Evolutionary conservation across 768 basidiomycete species (phyloP), one percentile per base, ranked within the genome.

Genomic region (Naganishia antarctica): DNA sequence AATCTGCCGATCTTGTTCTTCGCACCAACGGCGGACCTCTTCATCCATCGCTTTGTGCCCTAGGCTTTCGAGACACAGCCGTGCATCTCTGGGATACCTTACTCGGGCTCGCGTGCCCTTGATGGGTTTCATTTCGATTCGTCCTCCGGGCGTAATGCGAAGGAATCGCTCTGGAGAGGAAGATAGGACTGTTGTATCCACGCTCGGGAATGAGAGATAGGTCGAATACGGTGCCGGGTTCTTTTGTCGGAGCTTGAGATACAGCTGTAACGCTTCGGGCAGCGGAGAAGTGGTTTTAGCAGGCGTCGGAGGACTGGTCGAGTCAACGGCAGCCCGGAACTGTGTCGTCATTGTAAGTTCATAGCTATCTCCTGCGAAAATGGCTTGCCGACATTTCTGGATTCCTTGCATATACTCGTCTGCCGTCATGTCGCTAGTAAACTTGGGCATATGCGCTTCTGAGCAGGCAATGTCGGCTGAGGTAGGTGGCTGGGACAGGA

Each of bases 91-190:
- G 4, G 53, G 53, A 66, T 73, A 76, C 53, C 74, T 73, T 16
- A 74, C 66, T 43, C 78, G 68, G 7, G 86, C 84, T 26, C 90
- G 81, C 0, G 93, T 96, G 7, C 93, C 93, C 71, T 97, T 98
- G 73, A 98, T 96, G 3, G 93, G 93, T 60, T 91, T 87, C 68
- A 96, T 83, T 78, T 92, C 89, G 73, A 87, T 90, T 13, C 81
- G 74, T 3, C 85, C 78, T 44, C 82, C 60, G 86, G 82, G n/a
- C 84, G 84, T 73, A 80, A 91, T 34, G 86, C 73, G 90, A 18
- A 98, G 80, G 78, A 98, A 96, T 5, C 91, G 85, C 71, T 97
- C 93, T 0, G 93, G 93, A 0, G 90, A 92, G 2, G 91, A 93
- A 1, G 87, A 88, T 48, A 96, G 78, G 21, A 96, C 78, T 4